Conservation (phyloP, 176 grass and related monocot species). For the Musa acuminata region DNA sequence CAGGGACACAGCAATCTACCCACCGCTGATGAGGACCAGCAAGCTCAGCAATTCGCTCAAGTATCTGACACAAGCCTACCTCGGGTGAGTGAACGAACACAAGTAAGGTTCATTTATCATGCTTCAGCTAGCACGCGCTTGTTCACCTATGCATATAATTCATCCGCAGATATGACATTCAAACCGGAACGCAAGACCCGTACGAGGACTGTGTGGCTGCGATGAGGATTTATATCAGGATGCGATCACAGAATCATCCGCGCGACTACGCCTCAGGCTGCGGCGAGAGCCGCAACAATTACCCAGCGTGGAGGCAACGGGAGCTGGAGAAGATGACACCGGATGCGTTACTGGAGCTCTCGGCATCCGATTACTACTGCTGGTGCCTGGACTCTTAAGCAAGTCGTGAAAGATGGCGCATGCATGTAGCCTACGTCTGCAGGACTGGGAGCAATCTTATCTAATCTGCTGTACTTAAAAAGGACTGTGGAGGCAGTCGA, state of each 20-base stretch:
- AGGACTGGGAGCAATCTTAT: too few relatives aligned
- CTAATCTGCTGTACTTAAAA: too few relatives aligned
- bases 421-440: too few relatives aligned
- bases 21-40: conserved; percentile 91
- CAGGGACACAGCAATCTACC: conserved; percentile 75
- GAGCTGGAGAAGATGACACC: conserved; percentile 87
- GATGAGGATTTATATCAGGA: conserved; percentile 63
- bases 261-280: conserved; percentile 47
- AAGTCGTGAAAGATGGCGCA: neutral
- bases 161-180: conserved; percentile 57
- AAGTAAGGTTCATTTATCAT: neutral
- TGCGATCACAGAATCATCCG: conserved; percentile 55
- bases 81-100: conserved; percentile 52
- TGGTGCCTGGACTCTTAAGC: conserved; percentile 72
- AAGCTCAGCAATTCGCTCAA: conserved; percentile 83
- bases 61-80: conserved; percentile 77
- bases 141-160: too few relatives aligned
- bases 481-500: too few relatives aligned
- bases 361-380: conserved; percentile 80
- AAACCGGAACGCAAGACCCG: conserved; percentile 62
- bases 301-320: conserved; percentile 61
- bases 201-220: conserved; percentile 65
- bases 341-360: conserved; percentile 60
- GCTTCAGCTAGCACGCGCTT: too few relatives aligned
- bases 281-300: conserved; percentile 58